Conservation (phyloP, 2,329 filamentous ascomycete species). For the Penicillium polonicum region DNA sequence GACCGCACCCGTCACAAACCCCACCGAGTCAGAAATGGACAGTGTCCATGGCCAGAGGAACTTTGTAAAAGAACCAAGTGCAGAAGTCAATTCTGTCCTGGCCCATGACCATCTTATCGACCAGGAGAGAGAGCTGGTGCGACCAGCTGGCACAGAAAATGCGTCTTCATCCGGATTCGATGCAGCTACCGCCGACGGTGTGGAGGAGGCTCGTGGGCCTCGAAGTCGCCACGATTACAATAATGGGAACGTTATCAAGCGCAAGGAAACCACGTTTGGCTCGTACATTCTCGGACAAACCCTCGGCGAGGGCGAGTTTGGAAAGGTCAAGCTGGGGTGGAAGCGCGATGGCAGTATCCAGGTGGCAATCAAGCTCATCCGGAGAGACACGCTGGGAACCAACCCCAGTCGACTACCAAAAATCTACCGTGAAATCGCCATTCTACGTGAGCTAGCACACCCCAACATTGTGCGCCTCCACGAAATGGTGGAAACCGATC, state of each 20-base stretch:
- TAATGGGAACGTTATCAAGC: slow-evolving; percentile 56
- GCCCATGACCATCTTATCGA: slow-evolving; percentile 74
- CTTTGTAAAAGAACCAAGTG: slow-evolving; percentile 72
- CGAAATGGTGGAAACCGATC: slow-evolving; percentile 97
- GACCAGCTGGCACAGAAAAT: slow-evolving; percentile 57
- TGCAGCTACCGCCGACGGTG: slow-evolving; percentile 44
- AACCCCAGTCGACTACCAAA: slow-evolving; percentile 90
- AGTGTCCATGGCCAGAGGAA: slow-evolving; percentile 58
- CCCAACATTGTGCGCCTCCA: slow-evolving; percentile 96
- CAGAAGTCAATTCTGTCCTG: slow-evolving; percentile 74
- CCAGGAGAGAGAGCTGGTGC: slow-evolving; percentile 67
- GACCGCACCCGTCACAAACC: slow-evolving; percentile 33
- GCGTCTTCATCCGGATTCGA: slow-evolving; percentile 35
- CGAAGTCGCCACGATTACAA: slow-evolving; percentile 60
- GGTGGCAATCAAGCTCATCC: slow-evolving; percentile 97
- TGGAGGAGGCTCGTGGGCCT: slow-evolving; percentile 41
- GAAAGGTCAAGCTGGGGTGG: slow-evolving; percentile 98
- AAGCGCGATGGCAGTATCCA: slow-evolving; percentile 90
- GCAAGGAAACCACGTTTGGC: slow-evolving; percentile 85
- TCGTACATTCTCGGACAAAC: slow-evolving; percentile 96
- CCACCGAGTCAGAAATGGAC: slow-evolving; percentile 47
- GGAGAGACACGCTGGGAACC: slow-evolving; percentile 81
- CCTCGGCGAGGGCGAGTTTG: slow-evolving; percentile 95
- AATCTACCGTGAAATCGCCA: slow-evolving; percentile 95
- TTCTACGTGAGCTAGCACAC: slow-evolving; percentile 81